Conservation (phyloP, 2,329 filamentous ascomycete species). For the Paramyrothecium roridum region DNA sequence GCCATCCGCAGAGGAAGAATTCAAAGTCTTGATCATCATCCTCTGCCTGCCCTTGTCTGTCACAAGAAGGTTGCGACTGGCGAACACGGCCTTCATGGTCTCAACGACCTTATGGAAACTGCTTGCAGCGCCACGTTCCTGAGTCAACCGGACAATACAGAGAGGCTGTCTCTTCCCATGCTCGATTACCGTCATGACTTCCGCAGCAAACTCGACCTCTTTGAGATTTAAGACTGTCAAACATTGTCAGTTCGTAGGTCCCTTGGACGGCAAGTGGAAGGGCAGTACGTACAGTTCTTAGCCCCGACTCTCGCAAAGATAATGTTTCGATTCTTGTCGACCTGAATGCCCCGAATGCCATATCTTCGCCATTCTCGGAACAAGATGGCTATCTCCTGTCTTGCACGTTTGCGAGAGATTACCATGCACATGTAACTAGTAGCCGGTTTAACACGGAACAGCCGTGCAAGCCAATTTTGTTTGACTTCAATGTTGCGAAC, state of each 20-base stretch:
- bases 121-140: conserved; percentile 87
- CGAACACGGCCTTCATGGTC: conserved; percentile 68
- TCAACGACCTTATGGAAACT: conserved; percentile 84
- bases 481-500: conserved; percentile 61
- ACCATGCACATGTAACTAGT: conserved; percentile 72
- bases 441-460: conserved; percentile 87
- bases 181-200: conserved; percentile 87
- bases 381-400: conserved; percentile 72
- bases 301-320: conserved; percentile 75
- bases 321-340: conserved; percentile 75
- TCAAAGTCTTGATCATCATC: conserved; percentile 71
- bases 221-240: conserved; percentile 68
- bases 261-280: not conserved
- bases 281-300: conserved; percentile 66
- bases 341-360: conserved; percentile 75
- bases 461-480: conserved; percentile 83
- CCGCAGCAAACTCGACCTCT: conserved; percentile 81
- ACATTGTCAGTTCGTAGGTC: not conserved
- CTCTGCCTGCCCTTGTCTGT: conserved; percentile 62
- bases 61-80: conserved; percentile 63
- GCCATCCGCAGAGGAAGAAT: conserved; percentile 34
- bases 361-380: conserved; percentile 78
- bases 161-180: conserved; percentile 74
- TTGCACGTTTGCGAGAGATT: conserved; percentile 63
- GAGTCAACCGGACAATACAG: conserved; percentile 80